Conservation (phyloP, 306 rosid species). For the Vigna mungo region DNA sequence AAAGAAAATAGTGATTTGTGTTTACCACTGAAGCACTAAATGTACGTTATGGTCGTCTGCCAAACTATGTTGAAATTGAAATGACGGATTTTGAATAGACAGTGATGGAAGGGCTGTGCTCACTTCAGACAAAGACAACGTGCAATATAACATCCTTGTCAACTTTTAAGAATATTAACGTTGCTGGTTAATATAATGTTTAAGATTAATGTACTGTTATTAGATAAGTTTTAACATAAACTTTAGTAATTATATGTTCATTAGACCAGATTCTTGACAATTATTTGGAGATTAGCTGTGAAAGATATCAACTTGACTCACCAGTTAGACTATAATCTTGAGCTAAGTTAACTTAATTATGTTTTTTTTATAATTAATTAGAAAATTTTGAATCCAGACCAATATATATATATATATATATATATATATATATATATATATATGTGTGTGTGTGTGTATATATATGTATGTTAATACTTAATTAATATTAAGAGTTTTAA, state of each 20-base stretch:
- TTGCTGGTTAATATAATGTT: background rate
- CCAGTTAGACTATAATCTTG: too few species aligned
- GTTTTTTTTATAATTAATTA: too few species aligned
- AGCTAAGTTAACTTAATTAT: too few species aligned
- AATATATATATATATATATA: too few species aligned
- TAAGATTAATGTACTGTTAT: background rate
- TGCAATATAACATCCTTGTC: conserved; percentile 25
- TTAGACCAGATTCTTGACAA: background rate
- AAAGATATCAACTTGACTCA: too few species aligned
- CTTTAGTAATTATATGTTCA: background rate
- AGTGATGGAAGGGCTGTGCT: conserved; percentile 38
- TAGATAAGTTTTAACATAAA: too few species aligned
- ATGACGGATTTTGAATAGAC: conserved; percentile 28
- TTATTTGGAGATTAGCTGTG: background rate
- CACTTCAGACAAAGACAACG: conserved; percentile 19
- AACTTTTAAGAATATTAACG: background rate
- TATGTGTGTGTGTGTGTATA: too few species aligned
- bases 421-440: too few species aligned
- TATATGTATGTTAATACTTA: too few species aligned
- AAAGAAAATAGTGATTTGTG: too few species aligned
- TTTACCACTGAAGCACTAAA: background rate
- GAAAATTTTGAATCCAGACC: too few species aligned
- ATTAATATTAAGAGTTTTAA: too few species aligned
- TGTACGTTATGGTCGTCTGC: conserved; percentile 27
- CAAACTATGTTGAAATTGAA: conserved; percentile 43